These are phyloP conservation scores for Zygosaccharomyces rouxii DNA, from an alignment of 805 yeast species.

Conservation along the genomic window DNA sequence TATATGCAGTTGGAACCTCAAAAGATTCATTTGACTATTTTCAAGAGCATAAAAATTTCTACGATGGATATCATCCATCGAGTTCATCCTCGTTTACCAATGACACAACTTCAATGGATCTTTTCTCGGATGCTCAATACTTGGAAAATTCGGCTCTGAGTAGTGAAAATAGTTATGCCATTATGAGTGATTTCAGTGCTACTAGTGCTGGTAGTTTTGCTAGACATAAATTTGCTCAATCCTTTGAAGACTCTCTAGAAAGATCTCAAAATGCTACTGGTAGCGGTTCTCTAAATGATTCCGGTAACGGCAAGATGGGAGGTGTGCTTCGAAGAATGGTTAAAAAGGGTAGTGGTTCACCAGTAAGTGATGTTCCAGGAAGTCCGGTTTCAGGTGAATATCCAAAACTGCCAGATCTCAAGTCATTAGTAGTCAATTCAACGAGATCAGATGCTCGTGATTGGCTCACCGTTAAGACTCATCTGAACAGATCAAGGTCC, in stretches of 20 bases:
- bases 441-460: conserved; percentile 40
- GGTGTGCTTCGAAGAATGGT: conserved; percentile 35
- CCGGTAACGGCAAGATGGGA: conserved; percentile 30
- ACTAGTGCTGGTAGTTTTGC: conserved; percentile 84
- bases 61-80: conserved; percentile 17
- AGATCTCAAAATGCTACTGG: conserved; percentile 18
- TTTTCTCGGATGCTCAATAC: conserved; percentile 42
- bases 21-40: conserved; percentile 15
- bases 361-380: conserved; percentile 22
- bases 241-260: conserved; percentile 31
- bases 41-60: conserved; percentile 16
- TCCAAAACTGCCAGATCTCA: conserved; percentile 32
- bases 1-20: conserved; percentile 8
- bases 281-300: conserved; percentile 15
- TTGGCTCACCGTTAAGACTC: conserved; percentile 55
- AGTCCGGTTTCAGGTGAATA: conserved; percentile 19
- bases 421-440: conserved; percentile 21
- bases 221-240: conserved; percentile 59
- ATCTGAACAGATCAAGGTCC: conserved; percentile 68
- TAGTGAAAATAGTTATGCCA: conserved; percentile 39
- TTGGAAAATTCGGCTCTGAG: conserved; percentile 47
- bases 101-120: conserved; percentile 16
- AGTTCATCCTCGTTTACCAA: conserved; percentile 11
- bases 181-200: conserved; percentile 69
- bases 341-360: conserved; percentile 24